Conservation (phyloP, 176 grass and related monocot genomes). For the Raddia distichophylla region DNA sequence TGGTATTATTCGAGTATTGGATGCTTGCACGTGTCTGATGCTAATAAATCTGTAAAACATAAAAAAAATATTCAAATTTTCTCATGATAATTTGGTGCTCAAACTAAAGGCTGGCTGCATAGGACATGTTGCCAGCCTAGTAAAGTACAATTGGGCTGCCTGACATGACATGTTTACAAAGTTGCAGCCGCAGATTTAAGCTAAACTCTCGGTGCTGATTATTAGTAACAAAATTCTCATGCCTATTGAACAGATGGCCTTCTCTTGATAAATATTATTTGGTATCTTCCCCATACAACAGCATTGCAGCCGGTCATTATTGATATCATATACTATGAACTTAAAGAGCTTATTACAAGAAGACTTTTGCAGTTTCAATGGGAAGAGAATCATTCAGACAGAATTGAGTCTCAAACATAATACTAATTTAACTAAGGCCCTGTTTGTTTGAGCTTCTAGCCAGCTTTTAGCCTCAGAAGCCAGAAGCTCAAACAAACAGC, state of each 20-base stretch:
- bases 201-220: not conserved
- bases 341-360: constrained; percentile 7
- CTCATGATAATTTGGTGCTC: not conserved
- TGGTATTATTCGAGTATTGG: constrained; percentile 18
- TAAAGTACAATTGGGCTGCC: not conserved
- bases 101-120: not conserved
- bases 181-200: not conserved
- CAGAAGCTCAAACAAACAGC: no score
- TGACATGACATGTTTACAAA: not conserved
- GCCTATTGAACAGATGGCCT: constrained; percentile 2
- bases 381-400: constrained; percentile 10
- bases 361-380: not conserved
- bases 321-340: not conserved
- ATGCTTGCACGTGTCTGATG: not conserved
- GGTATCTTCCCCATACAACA: constrained; percentile 5
- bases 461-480: no score
- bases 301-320: not conserved
- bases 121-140: not conserved
- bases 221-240: not conserved
- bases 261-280: not conserved
- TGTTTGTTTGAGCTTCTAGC: no score
- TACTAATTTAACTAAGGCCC: constrained; percentile 4
- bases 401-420: constrained; percentile 7
- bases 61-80: not conserved
- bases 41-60: not conserved